Base-by-base conservation (phyloP, 2,329 filamentous ascomycete species). In the Sphaerulina vaccinii region DNA sequence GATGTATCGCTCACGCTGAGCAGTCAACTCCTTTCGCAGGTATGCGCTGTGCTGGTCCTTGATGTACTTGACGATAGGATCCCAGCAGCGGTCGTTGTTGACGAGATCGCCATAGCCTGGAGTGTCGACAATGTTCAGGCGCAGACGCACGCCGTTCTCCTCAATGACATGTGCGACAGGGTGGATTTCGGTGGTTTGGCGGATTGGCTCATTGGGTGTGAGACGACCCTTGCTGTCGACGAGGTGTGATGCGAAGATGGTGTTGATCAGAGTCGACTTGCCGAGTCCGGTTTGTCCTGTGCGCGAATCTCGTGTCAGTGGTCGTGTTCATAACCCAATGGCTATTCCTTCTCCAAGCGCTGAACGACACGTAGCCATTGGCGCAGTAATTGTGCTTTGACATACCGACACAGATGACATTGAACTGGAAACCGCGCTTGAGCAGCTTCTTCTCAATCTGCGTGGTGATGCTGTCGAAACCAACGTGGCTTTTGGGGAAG, bases 31-130 rank as follows among this genome's bases (percentile, higher is more conserved):
- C 83, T 99, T 99, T 75, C 93, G 89, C 65, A 99, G 85, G 79
- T 97, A 99, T 68, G 93, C 92, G 47, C 90, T 96, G 81, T 99
- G 93, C 80, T 99, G 93, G 76, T 99, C 93, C 83, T 99, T 99
- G 83, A 99, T 99, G 78, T 99, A 99, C 81, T 99, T 99, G 81
- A 99, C 92, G 73, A 99, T 99, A 59, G 93, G 93, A 71, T 99
- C 93, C 93, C 93, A 99, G 85, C 93, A 99, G 82, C 93, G 88
- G 79, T 99, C 93, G 75, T 99, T 99, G 84, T 99, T 99, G 75
- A 99, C 93, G 70, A 96, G 84, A 69, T 99, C 93, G 70, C 93
- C 93, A 69, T 99, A 99, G 61, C 93, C 93, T 60, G 93, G 93
- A 60, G 93, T 99, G 73, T 99, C 93, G 68, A 99, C 93, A 69